Evolutionary conservation across 768 basidiomycete species (phyloP).

Genomic region (Phylloporus sp.): DNA sequence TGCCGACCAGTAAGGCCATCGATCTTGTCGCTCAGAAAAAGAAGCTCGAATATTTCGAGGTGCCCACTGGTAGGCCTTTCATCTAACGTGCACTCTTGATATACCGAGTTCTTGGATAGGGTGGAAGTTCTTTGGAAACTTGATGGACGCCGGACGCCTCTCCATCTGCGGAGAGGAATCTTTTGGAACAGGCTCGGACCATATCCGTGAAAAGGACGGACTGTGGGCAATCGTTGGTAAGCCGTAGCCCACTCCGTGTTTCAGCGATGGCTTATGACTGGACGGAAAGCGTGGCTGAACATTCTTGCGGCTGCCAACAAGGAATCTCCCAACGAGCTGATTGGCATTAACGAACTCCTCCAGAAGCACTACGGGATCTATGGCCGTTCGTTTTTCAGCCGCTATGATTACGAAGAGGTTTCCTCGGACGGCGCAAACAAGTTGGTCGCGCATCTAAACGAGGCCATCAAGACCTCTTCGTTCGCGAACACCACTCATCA

Average conservation of each 20-base stretch:
- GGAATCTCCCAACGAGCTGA: slow-evolving; percentile 64
- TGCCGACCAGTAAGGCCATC: slow-evolving; percentile 97
- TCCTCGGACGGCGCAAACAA: slow-evolving; percentile 85
- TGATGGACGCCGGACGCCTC: slow-evolving; percentile 97
- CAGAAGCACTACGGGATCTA: slow-evolving; percentile 85
- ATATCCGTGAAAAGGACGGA: slow-evolving; percentile 99
- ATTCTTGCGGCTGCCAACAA: slow-evolving; percentile 89
- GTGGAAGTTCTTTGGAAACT: slow-evolving; percentile 99
- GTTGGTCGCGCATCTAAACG: slow-evolving; percentile 74
- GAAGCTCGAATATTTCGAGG: slow-evolving; percentile 89
- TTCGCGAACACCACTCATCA: slow-evolving; percentile 65
- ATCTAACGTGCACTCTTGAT: not conserved
- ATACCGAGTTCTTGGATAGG: slow-evolving; percentile 41
- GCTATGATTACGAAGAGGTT: slow-evolving; percentile 99
- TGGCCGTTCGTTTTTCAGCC: slow-evolving; percentile 97
- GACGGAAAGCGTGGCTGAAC: slow-evolving; percentile 82
- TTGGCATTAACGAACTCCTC: slow-evolving; percentile 90
- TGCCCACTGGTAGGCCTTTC: slow-evolving; percentile 74
- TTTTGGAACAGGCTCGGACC: slow-evolving; percentile 99
- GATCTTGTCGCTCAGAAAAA: slow-evolving; percentile 94
- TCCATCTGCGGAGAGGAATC: slow-evolving; percentile 99
- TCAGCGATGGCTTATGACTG: slow-evolving; percentile 3
- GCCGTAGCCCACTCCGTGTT: slow-evolving; percentile 26
- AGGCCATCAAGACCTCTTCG: slow-evolving; percentile 58
- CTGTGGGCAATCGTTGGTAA: slow-evolving; percentile 93